phyloP scores from a whole-genome alignment of 257 asterid genomes.

The Salvia rosmarinus region DNA sequence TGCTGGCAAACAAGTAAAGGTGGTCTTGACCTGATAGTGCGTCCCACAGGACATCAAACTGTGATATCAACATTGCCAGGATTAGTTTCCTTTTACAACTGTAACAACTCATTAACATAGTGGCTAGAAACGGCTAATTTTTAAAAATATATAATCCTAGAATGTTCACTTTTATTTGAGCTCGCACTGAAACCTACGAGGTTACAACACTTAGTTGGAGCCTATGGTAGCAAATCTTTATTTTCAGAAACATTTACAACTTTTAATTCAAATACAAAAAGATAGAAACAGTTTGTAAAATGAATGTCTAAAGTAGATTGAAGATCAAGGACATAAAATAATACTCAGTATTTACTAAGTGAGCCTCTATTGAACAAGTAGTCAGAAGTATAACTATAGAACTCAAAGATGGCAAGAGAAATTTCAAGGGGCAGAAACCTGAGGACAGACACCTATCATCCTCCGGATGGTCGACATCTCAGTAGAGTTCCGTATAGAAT shows the following conservation, averaged over 20 bases:
- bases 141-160: conserved; percentile 6
- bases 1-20: conserved; percentile 80
- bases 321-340: conserved; percentile 12
- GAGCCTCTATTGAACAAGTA: conserved; percentile 7
- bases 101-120: too few species aligned
- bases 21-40: conserved; percentile 90
- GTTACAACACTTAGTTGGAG: conserved; percentile 11
- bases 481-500: conserved; percentile 77
- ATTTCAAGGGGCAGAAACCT: conserved; percentile 50
- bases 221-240: not conserved
- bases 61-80: conserved; percentile 29
- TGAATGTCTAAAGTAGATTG: conserved; percentile 2
- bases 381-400: conserved; percentile 13
- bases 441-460: conserved; percentile 97
- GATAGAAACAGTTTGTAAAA: conserved; percentile 6
- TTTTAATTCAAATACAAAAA: conserved; percentile 2
- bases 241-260: not conserved
- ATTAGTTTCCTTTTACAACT: conserved; percentile 28
- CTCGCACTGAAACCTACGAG: not conserved
- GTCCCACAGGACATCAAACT: conserved; percentile 97
- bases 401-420: conserved; percentile 19
- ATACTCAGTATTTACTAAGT: not conserved
- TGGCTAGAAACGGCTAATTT: not conserved
- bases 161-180: conserved; percentile 19
- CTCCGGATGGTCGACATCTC: conserved; percentile 82